Conservation (phyloP, 768 basidiomycete genomes). For the Ramaria rubella region DNA sequence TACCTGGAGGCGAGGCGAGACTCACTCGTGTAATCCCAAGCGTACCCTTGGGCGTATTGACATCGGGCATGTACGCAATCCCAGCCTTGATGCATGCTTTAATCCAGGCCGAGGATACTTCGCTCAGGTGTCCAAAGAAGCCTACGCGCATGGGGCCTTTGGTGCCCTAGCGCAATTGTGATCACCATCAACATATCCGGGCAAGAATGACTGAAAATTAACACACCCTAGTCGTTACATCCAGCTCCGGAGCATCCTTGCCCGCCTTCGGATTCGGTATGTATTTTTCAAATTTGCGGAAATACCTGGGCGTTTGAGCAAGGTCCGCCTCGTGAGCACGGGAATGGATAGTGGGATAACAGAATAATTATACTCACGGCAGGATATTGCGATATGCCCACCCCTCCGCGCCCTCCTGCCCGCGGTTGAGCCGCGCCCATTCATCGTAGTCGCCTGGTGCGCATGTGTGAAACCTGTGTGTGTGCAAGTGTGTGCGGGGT, state of each 20-base stretch:
- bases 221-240: constrained; percentile 16
- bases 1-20: not conserved
- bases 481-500: too few relatives aligned
- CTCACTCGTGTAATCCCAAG: constrained; percentile 56
- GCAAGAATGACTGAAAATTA: not conserved
- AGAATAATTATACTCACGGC: too few relatives aligned
- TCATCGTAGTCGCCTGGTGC: constrained; percentile 65
- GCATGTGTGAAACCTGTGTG: constrained; percentile 49
- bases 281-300: constrained; percentile 61
- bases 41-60: constrained; percentile 50
- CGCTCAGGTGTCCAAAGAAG: constrained; percentile 43
- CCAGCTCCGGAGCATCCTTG: constrained; percentile 43
- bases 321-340: not conserved
- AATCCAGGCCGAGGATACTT: constrained; percentile 47
- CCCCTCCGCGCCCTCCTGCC: constrained; percentile 39
- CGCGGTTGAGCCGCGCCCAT: constrained; percentile 40
- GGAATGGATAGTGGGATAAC: constrained; percentile 1
- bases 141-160: constrained; percentile 33
- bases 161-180: not conserved
- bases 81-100: constrained; percentile 44
- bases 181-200: not conserved
- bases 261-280: constrained; percentile 41
- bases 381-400: constrained; percentile 58
- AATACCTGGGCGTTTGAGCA: constrained; percentile 40
- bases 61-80: constrained; percentile 47